Conservation (phyloP, 108 stramenopile genomes). For the Chaetoceros tenuissimus region DNA sequence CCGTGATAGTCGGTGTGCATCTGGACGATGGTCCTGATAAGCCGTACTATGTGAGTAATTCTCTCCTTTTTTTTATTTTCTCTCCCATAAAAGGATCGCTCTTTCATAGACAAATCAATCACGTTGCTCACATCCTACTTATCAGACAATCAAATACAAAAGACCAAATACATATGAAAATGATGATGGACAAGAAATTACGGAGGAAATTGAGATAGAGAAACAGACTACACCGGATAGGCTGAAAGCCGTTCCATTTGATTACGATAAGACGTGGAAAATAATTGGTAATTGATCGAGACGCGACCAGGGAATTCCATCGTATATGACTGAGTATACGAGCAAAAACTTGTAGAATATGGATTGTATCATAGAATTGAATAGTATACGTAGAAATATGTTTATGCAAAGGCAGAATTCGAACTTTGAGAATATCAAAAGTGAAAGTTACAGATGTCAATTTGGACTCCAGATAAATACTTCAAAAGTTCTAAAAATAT, state of each 20-base stretch:
- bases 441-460: too few species aligned
- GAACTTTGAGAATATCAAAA: too few species aligned
- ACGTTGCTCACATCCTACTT: background rate
- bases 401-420: too few species aligned
- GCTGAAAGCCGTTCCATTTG: conserved; percentile 18
- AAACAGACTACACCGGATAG: conserved; percentile 39
- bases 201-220: conserved; percentile 13
- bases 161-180: conserved; percentile 5
- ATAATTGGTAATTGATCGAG: conserved; percentile 2
- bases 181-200: conserved; percentile 13
- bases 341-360: too few species aligned
- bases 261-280: conserved; percentile 22
- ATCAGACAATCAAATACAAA: conserved; percentile 23
- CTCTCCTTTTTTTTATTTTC: background rate
- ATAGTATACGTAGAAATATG: too few species aligned
- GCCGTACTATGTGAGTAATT: conserved; percentile 25
- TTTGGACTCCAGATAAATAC: too few species aligned
- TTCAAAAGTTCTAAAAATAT: too few species aligned
- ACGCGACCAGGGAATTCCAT: too few species aligned
- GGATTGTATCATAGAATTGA: too few species aligned
- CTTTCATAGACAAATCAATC: background rate
- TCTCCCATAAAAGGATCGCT: background rate
- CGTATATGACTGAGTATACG: too few species aligned
- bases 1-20: background rate
- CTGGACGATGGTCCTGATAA: conserved; percentile 26